Base-by-base conservation (phyloP, 192 early-diverging fungal genomes). In the Podila epigama region DNA sequence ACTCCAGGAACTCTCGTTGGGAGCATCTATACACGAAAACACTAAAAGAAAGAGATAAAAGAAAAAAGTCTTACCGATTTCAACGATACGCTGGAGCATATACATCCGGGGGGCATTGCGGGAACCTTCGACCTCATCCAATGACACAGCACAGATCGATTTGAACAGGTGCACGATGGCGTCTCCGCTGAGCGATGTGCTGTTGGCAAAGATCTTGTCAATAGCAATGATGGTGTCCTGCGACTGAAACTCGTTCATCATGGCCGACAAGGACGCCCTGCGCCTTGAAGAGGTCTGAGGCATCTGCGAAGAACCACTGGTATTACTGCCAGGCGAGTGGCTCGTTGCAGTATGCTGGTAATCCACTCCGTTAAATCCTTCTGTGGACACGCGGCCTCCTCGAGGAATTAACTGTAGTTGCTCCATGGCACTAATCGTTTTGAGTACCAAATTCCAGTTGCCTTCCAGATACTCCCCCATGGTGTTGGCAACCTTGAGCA, bases 11-110 rank as follows among this genome's bases (percentile, higher is more conserved):
- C n/a, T n/a, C n/a, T n/a, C n/a, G n/a, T n/a, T n/a, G n/a, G n/a
- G n/a, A n/a, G n/a, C n/a, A n/a, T n/a, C n/a, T n/a, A n/a, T n/a
- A n/a, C n/a, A n/a, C n/a, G n/a, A n/a, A n/a, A n/a, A n/a, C n/a
- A n/a, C n/a, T n/a, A n/a, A n/a, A n/a, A n/a, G 35, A 22, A 29
- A 2, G 40, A 58, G 42, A 56, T 3, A 40, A 57, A 8, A 58
- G 34, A 34, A 4, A 60, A 3, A 13, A 57, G 32, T 4, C 52
- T 37, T 66, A 81, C 80, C 80, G 68, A 98, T 95, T 82, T 98
- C 96, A 15, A 98, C 93, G 63, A 98, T 93, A 63, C 95, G 92
- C 70, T 95, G 95, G 52, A 98, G 80, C 61, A 93, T 91, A 79
- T 93, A 98, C 91, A 95, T 91, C 35, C 96, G 80, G 42, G 94